These are phyloP conservation scores for Wallacemonas sp. DNA, from an alignment of 208 protist species.

Conservation along the genomic window DNA sequence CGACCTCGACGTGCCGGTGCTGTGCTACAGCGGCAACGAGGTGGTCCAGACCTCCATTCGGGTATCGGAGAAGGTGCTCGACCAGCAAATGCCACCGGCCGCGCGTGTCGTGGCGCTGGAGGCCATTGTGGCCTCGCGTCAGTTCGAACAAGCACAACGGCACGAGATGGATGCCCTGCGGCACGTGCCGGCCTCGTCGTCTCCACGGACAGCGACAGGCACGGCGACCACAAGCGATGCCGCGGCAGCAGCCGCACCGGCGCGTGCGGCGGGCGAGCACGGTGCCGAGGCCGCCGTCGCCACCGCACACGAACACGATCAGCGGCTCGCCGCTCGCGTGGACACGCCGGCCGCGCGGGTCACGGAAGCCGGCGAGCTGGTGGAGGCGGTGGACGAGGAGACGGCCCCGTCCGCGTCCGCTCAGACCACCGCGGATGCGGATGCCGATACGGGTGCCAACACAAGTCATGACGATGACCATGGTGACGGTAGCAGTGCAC, in stretches of 20 bases:
- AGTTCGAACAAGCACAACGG: constrained; percentile 36
- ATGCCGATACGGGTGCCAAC: no score
- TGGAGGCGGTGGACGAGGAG: background rate
- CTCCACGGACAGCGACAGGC: no score
- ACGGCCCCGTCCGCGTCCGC: background rate
- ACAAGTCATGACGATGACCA: no score
- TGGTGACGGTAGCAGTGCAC: no score
- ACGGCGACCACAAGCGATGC: no score
- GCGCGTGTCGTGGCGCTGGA: constrained; percentile 62
- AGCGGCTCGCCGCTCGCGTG: constrained; percentile 14
- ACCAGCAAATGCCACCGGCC: constrained; percentile 49
- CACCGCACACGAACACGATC: constrained; percentile 13
- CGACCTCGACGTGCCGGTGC: constrained; percentile 65
- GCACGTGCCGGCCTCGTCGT: background rate
- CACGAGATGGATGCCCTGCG: constrained; percentile 9
- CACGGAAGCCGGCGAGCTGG: background rate
- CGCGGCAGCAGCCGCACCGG: no score
- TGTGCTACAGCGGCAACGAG: constrained; percentile 83
- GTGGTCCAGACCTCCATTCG: constrained; percentile 43
- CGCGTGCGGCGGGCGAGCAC: no score
- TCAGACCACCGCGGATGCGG: no score
- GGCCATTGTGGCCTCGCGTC: constrained; percentile 57
- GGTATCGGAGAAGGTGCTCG: constrained; percentile 65
- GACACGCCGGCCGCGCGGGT: background rate
- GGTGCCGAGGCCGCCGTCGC: no score